phyloP scores from a whole-genome alignment of 2,329 filamentous ascomycete genomes.

The Zopfia rhizophila region DNA sequence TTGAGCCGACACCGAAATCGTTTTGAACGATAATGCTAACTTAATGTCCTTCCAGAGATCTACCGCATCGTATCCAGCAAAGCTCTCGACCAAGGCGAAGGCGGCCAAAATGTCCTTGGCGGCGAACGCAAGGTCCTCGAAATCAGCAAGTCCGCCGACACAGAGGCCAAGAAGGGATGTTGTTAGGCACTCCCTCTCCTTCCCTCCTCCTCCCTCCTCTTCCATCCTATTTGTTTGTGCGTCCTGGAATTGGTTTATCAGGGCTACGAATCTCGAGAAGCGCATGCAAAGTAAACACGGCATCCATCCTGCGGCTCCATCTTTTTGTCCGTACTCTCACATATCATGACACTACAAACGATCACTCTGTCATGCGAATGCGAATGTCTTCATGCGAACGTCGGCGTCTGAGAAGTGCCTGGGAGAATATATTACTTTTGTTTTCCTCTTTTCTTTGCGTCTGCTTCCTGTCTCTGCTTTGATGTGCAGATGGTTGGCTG shows the following conservation, averaged over 20 bases:
- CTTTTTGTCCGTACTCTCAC: constrained; percentile 7
- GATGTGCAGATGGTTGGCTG: constrained; percentile 36
- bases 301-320: constrained; percentile 5
- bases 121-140: constrained; percentile 79
- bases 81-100: constrained; percentile 89
- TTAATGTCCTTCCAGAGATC: constrained; percentile 74
- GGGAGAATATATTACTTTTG: constrained; percentile 30
- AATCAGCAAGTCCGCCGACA: constrained; percentile 85
- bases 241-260: constrained; percentile 18
- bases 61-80: constrained; percentile 99
- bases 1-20: too few species aligned
- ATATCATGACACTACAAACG: constrained; percentile 32
- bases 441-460: constrained; percentile 32
- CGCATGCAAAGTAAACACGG: constrained; percentile 9
- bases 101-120: constrained; percentile 80
- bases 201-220: constrained; percentile 18
- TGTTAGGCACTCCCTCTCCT: constrained; percentile 67
- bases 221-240: constrained; percentile 24
- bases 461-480: constrained; percentile 36
- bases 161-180: constrained; percentile 82
- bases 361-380: constrained; percentile 48
- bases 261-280: constrained; percentile 23
- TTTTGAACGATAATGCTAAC: constrained; percentile 23
- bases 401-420: constrained; percentile 48
- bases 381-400: constrained; percentile 33